Percentiles rank a stretch among this genome's conserved stretches.
Conservation (phyloP, 805 yeast species). For the Vanderwaltozyma polyspora region DNA sequence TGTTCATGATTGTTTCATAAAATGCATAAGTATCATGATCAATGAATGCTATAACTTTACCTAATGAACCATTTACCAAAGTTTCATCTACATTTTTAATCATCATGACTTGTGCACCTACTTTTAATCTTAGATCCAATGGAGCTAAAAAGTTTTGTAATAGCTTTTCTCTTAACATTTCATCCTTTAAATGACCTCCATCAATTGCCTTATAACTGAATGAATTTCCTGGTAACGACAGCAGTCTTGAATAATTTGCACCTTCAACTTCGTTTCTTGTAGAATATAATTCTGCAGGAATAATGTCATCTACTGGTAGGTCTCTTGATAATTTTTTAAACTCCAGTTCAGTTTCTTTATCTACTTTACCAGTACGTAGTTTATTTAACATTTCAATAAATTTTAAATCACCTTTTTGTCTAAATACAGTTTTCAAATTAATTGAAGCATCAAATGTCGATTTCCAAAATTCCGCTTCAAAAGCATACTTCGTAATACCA, state of each 20-base stretch:
- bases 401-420: conserved; percentile 64
- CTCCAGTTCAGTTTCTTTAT: conserved; percentile 35
- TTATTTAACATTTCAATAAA: conserved; percentile 68
- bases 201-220: conserved; percentile 41
- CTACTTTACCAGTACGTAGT: conserved; percentile 52
- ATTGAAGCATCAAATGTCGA: conserved; percentile 44
- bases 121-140: conserved; percentile 41
- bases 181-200: conserved; percentile 37
- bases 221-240: conserved; percentile 33
- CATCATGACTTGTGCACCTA: conserved; percentile 76
- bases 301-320: conserved; percentile 46
- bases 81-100: conserved; percentile 62
- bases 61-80: conserved; percentile 68
- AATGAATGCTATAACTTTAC: conserved; percentile 51
- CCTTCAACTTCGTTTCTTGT: conserved; percentile 64
- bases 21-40: conserved; percentile 39
- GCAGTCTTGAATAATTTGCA: conserved; percentile 46
- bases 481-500: conserved; percentile 39
- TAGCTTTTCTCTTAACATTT: conserved; percentile 33
- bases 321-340: conserved; percentile 43
- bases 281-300: conserved; percentile 65
- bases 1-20: conserved; percentile 21
- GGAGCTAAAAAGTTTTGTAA: conserved; percentile 59
- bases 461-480: conserved; percentile 55
- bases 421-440: conserved; percentile 51